phyloP scores from a whole-genome alignment of 2,329 filamentous ascomycete genomes.

The Ophiosphaerella herpotricha region DNA sequence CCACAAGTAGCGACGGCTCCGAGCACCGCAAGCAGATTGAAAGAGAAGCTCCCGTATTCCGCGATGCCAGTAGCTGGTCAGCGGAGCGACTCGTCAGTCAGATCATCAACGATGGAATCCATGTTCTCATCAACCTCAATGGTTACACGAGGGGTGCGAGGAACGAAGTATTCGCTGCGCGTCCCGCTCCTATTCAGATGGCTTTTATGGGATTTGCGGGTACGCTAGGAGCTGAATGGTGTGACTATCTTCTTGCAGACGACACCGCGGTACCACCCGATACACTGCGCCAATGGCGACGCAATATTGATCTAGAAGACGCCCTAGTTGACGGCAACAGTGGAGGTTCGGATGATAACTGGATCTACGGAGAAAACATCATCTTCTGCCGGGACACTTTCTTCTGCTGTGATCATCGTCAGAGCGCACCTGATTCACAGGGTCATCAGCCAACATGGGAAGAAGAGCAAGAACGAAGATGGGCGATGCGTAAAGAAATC shows the following conservation, averaged over 20 bases:
- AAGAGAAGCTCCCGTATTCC: slow-evolving; percentile 85
- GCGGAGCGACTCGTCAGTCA: slow-evolving; percentile 83
- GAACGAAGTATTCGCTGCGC: slow-evolving; percentile 95
- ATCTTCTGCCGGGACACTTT: slow-evolving; percentile 94
- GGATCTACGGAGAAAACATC: slow-evolving; percentile 97
- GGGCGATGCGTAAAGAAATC: slow-evolving; percentile 90
- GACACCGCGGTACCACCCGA: slow-evolving; percentile 80
- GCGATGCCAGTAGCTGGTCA: slow-evolving; percentile 85
- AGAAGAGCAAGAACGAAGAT: slow-evolving; percentile 78
- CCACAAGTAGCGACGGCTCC: slow-evolving; percentile 87
- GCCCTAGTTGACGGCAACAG: slow-evolving; percentile 66
- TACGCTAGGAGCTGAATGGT: slow-evolving; percentile 96
- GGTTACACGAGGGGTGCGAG: slow-evolving; percentile 96
- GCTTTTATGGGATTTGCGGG: slow-evolving; percentile 99
- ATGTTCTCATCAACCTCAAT: slow-evolving; percentile 96
- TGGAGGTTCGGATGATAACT: slow-evolving; percentile 72
- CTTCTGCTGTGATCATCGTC: slow-evolving; percentile 96
- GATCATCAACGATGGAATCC: slow-evolving; percentile 84
- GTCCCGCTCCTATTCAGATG: slow-evolving; percentile 96
- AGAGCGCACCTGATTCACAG: slow-evolving; percentile 76
- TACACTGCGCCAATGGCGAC: slow-evolving; percentile 78
- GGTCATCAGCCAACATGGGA: slow-evolving; percentile 75
- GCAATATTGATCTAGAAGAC: slow-evolving; percentile 76
- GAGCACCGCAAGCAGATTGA: slow-evolving; percentile 92
- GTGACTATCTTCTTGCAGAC: slow-evolving; percentile 94